Conservation (phyloP, 805 yeast species). For the Hanseniaspora pseudoguilliermondii region DNA sequence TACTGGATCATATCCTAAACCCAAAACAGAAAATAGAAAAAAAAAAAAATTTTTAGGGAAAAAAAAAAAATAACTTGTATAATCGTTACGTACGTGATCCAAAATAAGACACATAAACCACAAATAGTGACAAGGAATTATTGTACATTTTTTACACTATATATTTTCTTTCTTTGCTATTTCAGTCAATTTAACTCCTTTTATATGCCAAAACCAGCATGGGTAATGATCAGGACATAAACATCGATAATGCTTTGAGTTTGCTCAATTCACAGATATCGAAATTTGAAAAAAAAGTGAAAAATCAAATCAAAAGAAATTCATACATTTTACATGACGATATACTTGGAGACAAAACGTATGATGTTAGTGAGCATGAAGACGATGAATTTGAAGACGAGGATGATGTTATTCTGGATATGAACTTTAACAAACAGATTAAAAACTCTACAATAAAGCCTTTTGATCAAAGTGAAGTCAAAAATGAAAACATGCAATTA, state of each 20-base stretch:
- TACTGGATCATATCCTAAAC: not conserved
- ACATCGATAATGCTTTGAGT: constrained; percentile 5
- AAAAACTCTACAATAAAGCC: not conserved
- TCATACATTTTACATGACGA: not conserved
- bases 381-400: not conserved
- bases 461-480: not conserved
- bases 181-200: not conserved
- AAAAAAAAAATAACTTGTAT: not conserved
- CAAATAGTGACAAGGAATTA: not conserved
- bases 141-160: no score
- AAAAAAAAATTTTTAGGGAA: not conserved
- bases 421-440: not conserved
- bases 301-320: not conserved
- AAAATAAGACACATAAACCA: not conserved
- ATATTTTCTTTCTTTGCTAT: no score
- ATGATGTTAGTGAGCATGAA: not conserved
- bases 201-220: not conserved
- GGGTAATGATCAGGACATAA: not conserved
- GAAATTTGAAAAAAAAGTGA: constrained; percentile 3
- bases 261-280: constrained; percentile 3
- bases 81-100: no score
- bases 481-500: not conserved
- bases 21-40: not conserved
- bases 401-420: not conserved
- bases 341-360: not conserved